These are phyloP conservation scores for Haberlea rhodopensis DNA, from an alignment of 257 asterid genomes.

Conservation along the genomic window DNA sequence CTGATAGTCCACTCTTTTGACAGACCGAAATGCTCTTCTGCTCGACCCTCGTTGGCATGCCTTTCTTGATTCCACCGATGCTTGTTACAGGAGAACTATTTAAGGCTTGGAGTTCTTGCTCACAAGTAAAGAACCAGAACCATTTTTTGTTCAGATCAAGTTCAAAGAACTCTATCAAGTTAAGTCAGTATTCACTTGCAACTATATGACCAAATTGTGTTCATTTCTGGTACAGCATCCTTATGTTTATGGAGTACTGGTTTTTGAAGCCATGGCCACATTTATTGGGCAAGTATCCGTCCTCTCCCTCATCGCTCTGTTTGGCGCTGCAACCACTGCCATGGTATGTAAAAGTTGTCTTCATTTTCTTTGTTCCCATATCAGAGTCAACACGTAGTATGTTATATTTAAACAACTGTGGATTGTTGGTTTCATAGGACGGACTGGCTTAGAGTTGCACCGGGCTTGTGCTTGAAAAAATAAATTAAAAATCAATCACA, in stretches of 20 bases:
- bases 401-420: too few species aligned
- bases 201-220: neutral
- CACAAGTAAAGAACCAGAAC: slow-evolving; percentile 40
- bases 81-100: slow-evolving; percentile 70
- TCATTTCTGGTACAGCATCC: slow-evolving; percentile 59
- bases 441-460: too few species aligned
- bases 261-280: slow-evolving; percentile 92
- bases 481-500: too few species aligned
- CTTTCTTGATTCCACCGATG: slow-evolving; percentile 75
- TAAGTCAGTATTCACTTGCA: neutral
- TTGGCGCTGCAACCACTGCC: slow-evolving; percentile 91
- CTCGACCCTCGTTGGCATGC: slow-evolving; percentile 78
- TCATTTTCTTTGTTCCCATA: neutral
- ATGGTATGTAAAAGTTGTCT: slow-evolving; percentile 44
- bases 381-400: neutral
- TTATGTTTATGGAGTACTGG: slow-evolving; percentile 66
- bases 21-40: slow-evolving; percentile 91
- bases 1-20: neutral
- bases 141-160: neutral
- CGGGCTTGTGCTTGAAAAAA: too few species aligned
- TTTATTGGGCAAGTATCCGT: slow-evolving; percentile 83
- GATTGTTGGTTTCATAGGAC: too few species aligned
- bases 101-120: slow-evolving; percentile 75
- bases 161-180: neutral
- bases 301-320: slow-evolving; percentile 74